Evolutionary conservation across 2,329 filamentous ascomycete genomes (phyloP).

Genomic region (Diplodia sapinea): DNA sequence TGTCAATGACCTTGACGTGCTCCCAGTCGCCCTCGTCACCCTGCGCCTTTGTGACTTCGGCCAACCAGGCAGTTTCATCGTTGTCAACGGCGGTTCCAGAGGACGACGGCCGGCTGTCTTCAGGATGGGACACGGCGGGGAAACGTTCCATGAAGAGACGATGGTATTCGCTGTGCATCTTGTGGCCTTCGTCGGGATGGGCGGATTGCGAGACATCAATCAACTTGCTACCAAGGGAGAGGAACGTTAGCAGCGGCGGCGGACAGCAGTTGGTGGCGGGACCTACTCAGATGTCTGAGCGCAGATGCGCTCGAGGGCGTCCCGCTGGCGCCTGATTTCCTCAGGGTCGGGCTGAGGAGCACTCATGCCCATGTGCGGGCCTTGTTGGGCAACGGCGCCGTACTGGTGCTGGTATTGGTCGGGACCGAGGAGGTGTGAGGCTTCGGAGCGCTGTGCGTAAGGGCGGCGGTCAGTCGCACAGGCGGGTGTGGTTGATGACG

Average conservation of each 20-base stretch:
- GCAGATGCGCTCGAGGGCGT: slow-evolving; percentile 57
- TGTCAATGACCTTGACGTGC: slow-evolving; percentile 41
- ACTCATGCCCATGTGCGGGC: slow-evolving; percentile 43
- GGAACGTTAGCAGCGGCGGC: slow-evolving; percentile 7
- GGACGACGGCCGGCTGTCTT: slow-evolving; percentile 32
- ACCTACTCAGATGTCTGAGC: slow-evolving; percentile 56
- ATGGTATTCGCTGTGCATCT: slow-evolving; percentile 48
- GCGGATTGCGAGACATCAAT: slow-evolving; percentile 56
- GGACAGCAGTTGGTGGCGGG: slow-evolving; percentile 7
- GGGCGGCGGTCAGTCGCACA: slow-evolving; percentile 28
- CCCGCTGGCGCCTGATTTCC: slow-evolving; percentile 55
- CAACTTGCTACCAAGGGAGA: slow-evolving; percentile 52
- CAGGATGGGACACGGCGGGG: slow-evolving; percentile 32
- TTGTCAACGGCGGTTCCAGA: slow-evolving; percentile 26
- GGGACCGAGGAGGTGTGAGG: slow-evolving; percentile 52
- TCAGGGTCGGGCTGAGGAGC: slow-evolving; percentile 55
- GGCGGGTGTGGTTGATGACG: background rate
- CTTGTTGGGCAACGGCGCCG: slow-evolving; percentile 46
- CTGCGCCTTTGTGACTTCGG: slow-evolving; percentile 39
- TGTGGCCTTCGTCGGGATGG: slow-evolving; percentile 47
- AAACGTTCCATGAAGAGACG: slow-evolving; percentile 53
- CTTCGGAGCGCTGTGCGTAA: slow-evolving; percentile 50
- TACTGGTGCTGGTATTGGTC: slow-evolving; percentile 54
- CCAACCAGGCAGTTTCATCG: slow-evolving; percentile 33
- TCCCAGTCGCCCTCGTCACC: slow-evolving; percentile 42